These are phyloP conservation scores for Aureobasidium vineae DNA, from an alignment of 2,329 filamentous ascomycete genomes.

Conservation along the genomic window DNA sequence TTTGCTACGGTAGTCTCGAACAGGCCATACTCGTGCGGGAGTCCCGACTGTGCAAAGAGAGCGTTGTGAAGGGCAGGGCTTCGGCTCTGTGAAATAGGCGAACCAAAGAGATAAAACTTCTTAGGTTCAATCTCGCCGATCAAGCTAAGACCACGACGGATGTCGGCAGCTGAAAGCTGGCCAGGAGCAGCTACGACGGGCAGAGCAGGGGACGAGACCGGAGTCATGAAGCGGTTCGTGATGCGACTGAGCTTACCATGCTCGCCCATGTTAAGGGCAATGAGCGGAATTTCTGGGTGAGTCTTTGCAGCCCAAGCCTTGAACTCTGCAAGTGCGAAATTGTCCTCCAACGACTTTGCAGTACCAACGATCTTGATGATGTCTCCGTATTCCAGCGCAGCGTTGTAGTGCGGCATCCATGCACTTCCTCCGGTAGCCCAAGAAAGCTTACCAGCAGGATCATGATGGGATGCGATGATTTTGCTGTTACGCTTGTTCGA, in stretches of 20 bases:
- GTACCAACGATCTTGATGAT: constrained; percentile 91
- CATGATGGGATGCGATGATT: constrained; percentile 95
- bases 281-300: constrained; percentile 72
- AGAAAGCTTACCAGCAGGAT: constrained; percentile 72
- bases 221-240: constrained; percentile 89
- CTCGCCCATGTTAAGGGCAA: constrained; percentile 93
- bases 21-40: constrained; percentile 78
- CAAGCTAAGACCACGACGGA: constrained; percentile 72
- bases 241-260: constrained; percentile 86
- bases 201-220: constrained; percentile 84
- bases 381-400: constrained; percentile 83
- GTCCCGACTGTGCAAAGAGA: constrained; percentile 70
- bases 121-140: constrained; percentile 74
- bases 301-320: constrained; percentile 69
- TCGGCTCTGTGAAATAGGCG: constrained; percentile 75
- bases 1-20: constrained; percentile 68
- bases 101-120: constrained; percentile 85
- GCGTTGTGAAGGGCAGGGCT: constrained; percentile 89
- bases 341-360: constrained; percentile 74
- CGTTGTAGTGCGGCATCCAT: constrained; percentile 89
- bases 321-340: constrained; percentile 80
- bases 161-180: constrained; percentile 86
- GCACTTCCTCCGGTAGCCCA: constrained; percentile 71
- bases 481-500: constrained; percentile 65
- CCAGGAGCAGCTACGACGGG: constrained; percentile 92